Percentiles rank a stretch among this genome's conserved stretches.
Evolutionary conservation across 192 early-diverging fungal genomes (phyloP).

Genomic region (Coemansia sp.): DNA sequence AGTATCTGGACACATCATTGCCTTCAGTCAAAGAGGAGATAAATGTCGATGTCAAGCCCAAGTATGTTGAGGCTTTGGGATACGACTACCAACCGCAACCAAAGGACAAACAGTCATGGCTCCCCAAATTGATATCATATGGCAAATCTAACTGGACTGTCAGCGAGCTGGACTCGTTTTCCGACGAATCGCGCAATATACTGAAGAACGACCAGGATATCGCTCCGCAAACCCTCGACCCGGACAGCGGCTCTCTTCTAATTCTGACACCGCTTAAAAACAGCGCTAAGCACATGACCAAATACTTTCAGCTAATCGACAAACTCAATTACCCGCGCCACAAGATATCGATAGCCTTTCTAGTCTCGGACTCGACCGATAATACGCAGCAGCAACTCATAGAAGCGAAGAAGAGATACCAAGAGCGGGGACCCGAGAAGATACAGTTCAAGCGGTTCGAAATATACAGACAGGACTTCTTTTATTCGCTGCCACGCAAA

Average conservation of each 20-base stretch:
- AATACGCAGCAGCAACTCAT: conserved; percentile 59
- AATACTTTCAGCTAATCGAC: conserved; percentile 63
- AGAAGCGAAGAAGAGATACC: conserved; percentile 44
- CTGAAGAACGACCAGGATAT: conserved; percentile 35
- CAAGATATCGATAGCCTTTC: conserved; percentile 67
- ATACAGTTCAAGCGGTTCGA: conserved; percentile 60
- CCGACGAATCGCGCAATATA: conserved; percentile 34
- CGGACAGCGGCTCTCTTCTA: conserved; percentile 46
- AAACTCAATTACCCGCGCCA: conserved; percentile 62
- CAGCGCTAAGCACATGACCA: conserved; percentile 57
- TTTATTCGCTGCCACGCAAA: conserved; percentile 52
- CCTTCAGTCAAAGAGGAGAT: too few relatives aligned
- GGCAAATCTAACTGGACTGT: not conserved
- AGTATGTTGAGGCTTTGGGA: conserved; percentile 40
- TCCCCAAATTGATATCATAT: conserved; percentile 15
- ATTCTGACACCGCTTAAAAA: conserved; percentile 72
- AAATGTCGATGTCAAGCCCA: not conserved
- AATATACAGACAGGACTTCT: conserved; percentile 63
- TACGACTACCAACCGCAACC: conserved; percentile 29
- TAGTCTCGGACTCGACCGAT: conserved; percentile 66
- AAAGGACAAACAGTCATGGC: conserved; percentile 38
- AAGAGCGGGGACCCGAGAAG: conserved; percentile 42
- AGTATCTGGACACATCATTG: not conserved
- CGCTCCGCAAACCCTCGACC: conserved; percentile 27
- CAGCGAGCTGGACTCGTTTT: conserved; percentile 4